Evolutionary conservation across 352 stramenopile species (phyloP).

Genomic region (Elongisporangium undulatum): DNA sequence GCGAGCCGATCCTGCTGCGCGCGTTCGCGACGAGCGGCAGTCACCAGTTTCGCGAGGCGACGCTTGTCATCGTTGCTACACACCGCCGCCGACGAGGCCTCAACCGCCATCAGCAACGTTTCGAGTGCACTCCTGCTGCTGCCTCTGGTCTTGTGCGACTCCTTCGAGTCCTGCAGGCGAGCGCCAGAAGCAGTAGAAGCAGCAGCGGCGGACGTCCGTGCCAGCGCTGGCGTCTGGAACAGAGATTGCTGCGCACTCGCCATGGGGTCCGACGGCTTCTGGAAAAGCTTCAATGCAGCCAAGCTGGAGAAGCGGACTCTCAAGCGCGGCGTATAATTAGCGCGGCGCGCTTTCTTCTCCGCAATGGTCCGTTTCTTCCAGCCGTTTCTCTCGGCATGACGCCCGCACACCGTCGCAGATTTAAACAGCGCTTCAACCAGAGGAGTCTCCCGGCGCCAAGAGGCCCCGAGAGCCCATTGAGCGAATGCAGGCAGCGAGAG

Average conservation of each 20-base stretch:
- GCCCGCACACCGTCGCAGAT: not conserved
- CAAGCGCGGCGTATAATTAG: not conserved
- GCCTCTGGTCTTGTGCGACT: constrained; percentile 1
- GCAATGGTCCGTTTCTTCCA: not conserved
- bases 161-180: not conserved
- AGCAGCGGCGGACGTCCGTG: not conserved
- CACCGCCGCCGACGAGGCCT: not conserved
- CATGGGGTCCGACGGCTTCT: not conserved
- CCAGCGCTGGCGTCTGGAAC: not conserved
- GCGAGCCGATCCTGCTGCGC: not conserved
- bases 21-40: not conserved
- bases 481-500: no score
- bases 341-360: no score
- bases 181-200: no score
- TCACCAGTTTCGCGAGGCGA: not conserved
- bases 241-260: not conserved
- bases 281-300: not conserved
- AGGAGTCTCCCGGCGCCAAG: not conserved
- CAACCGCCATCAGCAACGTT: not conserved
- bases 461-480: no score
- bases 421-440: not conserved
- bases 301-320: not conserved
- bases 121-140: not conserved
- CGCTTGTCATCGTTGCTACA: not conserved
- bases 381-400: not conserved